phyloP scores from a whole-genome alignment of 345 rosid genomes.

The Angophora floribunda region DNA sequence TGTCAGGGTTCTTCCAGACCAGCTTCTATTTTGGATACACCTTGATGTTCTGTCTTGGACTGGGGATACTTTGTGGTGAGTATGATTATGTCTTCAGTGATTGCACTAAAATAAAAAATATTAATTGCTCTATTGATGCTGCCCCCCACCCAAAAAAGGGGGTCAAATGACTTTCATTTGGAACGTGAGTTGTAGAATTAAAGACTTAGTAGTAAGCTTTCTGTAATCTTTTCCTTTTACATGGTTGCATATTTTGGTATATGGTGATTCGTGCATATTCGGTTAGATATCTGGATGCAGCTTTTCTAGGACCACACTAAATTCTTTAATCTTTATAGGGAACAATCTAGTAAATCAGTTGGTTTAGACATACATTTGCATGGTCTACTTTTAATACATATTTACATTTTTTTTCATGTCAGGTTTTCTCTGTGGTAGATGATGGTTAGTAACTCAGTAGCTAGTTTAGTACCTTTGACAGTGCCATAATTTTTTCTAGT shows the following conservation, averaged over 20 bases:
- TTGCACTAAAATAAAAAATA: neutral
- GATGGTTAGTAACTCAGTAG: neutral
- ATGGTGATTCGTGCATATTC: neutral
- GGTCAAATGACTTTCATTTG: neutral
- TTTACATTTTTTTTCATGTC: neutral
- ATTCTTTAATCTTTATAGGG: neutral
- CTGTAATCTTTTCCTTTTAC: neutral
- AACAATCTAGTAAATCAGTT: neutral
- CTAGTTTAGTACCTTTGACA: neutral
- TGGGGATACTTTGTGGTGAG: slow-evolving; percentile 92
- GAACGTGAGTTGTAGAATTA: neutral
- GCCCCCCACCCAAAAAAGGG: neutral
- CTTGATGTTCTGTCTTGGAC: slow-evolving; percentile 91
- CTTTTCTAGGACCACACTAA: neutral
- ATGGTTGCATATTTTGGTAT: neutral
- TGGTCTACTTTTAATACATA: neutral
- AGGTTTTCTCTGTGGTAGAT: neutral
- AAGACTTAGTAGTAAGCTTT: neutral
- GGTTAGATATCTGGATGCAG: neutral
- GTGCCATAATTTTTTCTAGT: neutral
- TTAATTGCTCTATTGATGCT: neutral
- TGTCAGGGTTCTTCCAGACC: slow-evolving; percentile 96
- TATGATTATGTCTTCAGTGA: neutral
- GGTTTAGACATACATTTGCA: neutral
- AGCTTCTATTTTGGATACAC: slow-evolving; percentile 97